Evolutionary conservation across 192 early-diverging fungal species (phyloP), one percentile per base, ranked within the genome.

Genomic region (Backusella liffmaniae): DNA sequence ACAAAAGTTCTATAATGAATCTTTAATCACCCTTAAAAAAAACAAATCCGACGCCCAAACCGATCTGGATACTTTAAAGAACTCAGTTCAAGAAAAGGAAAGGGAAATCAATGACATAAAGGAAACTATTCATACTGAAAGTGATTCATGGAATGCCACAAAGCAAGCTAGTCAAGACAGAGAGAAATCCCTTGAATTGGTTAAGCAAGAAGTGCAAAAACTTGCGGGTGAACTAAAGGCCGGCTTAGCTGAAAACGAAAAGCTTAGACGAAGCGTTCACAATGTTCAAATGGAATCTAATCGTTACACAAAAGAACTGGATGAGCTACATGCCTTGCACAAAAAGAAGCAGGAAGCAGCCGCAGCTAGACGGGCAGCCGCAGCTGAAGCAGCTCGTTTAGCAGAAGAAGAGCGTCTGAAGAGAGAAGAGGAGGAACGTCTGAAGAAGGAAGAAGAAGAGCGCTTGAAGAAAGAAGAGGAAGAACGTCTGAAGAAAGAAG

Each of bases 31-130:
- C 16, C 80, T 93, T 3, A 83, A 77, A 1, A 84, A 86, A 2
- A 84, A 91, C 69, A 92, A 93, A 56, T 83, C 92, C 62, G 87
- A 90, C 53, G 73, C 92, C 15, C 85, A 84, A 42, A 75, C 89
- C 26, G 83, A 86, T 12, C 46, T 93, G 23, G 82, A 88, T 18
- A 87, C 89, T 66, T 79, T 87, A 18, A 84, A 86, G 62, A 87
- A 86, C 3, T 73, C 85, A 21, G 88, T 89, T 67, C 91, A 94
- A 65, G 77, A 87, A 1, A 90, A 94, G 41, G 41, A 76, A 46
- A 88, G 82, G 21, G 83, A 86, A 37, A 72, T 90, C 18, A 72
- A 77, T 26, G 92, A 93, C 62, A 73, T 89, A 13, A 80, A 92
- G 79, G 82, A 68, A 26, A 78, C 68, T 12, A 62, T 93, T 5